Evolutionary conservation across 106 monocot species (phyloP).

Genomic region (Platanthera guangdongensis): DNA sequence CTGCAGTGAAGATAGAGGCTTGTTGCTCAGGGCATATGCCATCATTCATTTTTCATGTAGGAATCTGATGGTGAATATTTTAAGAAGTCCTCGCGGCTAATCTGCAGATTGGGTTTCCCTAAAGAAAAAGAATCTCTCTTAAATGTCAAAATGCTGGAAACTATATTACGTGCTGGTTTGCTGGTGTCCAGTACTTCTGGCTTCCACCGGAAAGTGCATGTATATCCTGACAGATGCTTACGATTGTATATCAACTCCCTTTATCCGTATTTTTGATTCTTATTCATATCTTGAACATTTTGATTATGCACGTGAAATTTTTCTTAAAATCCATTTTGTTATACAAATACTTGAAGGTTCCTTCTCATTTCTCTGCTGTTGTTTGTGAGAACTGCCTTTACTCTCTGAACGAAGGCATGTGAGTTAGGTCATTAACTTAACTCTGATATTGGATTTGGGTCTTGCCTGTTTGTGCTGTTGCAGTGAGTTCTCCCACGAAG

Average conservation of each 20-base stretch:
- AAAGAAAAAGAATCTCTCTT: slow-evolving; percentile 72
- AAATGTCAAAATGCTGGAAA: slow-evolving; percentile 96
- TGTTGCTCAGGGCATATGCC: no score
- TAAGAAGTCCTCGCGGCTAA: slow-evolving; percentile 23
- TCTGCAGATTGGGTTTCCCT: slow-evolving; percentile 82
- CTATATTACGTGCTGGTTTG: slow-evolving; percentile 76
- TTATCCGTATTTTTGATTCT: background rate
- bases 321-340: background rate
- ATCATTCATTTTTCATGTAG: background rate
- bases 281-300: background rate
- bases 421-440: slow-evolving; percentile 8
- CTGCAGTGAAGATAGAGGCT: no score
- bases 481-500: no score
- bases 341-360: slow-evolving; percentile 76
- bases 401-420: slow-evolving; percentile 51
- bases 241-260: background rate
- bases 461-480: no score
- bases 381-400: slow-evolving; percentile 93
- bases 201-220: background rate
- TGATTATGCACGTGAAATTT: background rate
- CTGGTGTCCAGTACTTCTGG: slow-evolving; percentile 85
- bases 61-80: slow-evolving; percentile 4
- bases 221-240: background rate
- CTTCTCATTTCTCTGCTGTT: slow-evolving; percentile 72
- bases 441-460: no score